Base-by-base conservation (phyloP, 805 yeast genomes). In the Monosporozyma servazzii region DNA sequence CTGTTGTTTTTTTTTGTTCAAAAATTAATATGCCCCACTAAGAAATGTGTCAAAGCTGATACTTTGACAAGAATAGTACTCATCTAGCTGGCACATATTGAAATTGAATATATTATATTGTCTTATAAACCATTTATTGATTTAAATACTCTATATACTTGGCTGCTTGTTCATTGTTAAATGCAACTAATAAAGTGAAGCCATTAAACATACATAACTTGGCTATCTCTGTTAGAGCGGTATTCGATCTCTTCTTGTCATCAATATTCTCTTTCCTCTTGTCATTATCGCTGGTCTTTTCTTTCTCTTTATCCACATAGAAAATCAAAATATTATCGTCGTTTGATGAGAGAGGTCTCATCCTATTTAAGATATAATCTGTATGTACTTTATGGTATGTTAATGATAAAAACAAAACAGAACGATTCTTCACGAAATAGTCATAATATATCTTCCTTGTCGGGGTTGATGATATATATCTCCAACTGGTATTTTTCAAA, bases 311-410 rank as follows among this genome's bases (percentile, higher is more conserved):
- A 15, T 33, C 48, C 5, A 84, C 82, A 5, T 83, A 81, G 31
- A 79, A 77, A 45, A 85, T 64, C 25, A 85, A 58, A 1, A 84
- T 72, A n/a, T 84, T 74, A 45, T 77, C 67, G 8, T 74, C 71
- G 33, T 71, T 68, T 58, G 71, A 75, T 6, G 59, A 43, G 50
- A 69, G 55, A 31, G 71, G 66, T 53, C 67, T 72, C 65, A 83
- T 73, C 53, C 84, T 72, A 54, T 78, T 78, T 67, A 78, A 76
- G 3, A 86, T 75, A 58, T 86, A 86, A 57, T 85, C 91, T 0
- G 90, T 88, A 56, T 82, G 84, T 40, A 86, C 68, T 63, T 84
- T 85, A 61, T 84, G 88, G 62, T 86, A 86, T 48, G 83, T 82
- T 47, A 86, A 64, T 1, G 88, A 80, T 3, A 86, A 70, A 56